A percentile compares a stretch with the other conserved stretches of the same genome.
Conservation (phyloP, 2,329 filamentous ascomycete species). For the Xylaria sp. region DNA sequence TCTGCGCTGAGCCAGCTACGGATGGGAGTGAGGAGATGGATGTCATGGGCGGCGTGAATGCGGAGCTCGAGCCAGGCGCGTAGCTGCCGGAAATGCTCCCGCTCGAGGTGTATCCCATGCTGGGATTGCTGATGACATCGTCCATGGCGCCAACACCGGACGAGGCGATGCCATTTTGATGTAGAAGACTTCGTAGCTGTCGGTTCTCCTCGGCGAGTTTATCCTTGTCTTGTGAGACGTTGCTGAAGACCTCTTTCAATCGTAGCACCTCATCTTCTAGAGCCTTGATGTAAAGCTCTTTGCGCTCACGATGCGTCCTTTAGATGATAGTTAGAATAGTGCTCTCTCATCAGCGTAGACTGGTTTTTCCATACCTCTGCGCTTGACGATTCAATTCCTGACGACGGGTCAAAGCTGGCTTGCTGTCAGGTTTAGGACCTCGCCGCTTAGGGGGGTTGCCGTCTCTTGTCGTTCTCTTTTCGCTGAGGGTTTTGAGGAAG, state of each 20-base stretch:
- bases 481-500: conserved; percentile 73
- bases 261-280: conserved; percentile 91
- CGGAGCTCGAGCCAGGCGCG: conserved; percentile 57
- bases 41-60: conserved; percentile 61
- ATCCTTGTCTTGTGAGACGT: conserved; percentile 78
- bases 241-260: conserved; percentile 85
- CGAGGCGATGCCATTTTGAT: conserved; percentile 62
- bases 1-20: conserved; percentile 50
- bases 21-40: conserved; percentile 57
- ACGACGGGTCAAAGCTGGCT: conserved; percentile 88
- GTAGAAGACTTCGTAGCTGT: conserved; percentile 69
- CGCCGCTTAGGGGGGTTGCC: conserved; percentile 87
- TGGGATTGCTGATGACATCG: conserved; percentile 59
- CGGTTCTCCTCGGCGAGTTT: conserved; percentile 81
- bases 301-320: conserved; percentile 95
- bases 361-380: conserved; percentile 73
- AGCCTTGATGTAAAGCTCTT: conserved; percentile 94
- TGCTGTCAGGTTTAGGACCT: conserved; percentile 96
- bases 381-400: conserved; percentile 97
- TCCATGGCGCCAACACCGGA: conserved; percentile 51
- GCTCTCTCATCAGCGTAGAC: conserved; percentile 1
- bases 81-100: conserved; percentile 73
- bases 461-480: conserved; percentile 85
- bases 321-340: conserved; percentile 29
- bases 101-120: conserved; percentile 60